Percentiles rank a stretch among this genome's conserved stretches.
Evolutionary conservation across 805 yeast genomes (phyloP).

Genomic region (Yamadazyma nakazawae): DNA sequence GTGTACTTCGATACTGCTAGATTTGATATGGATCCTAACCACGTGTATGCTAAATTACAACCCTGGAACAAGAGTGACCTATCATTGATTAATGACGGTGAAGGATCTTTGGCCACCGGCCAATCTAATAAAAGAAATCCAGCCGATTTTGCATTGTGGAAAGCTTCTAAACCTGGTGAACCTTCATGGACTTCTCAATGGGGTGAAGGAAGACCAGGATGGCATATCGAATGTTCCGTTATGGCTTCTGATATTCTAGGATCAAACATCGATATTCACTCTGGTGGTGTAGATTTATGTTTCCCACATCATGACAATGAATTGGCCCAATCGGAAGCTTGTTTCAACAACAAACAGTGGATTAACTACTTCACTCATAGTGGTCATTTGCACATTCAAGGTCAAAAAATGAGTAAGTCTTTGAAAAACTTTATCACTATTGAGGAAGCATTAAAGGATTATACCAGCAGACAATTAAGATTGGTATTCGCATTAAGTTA

Average conservation of each 20-base stretch:
- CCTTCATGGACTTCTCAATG: constrained; percentile 95
- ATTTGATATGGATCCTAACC: constrained; percentile 69
- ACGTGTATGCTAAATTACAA: constrained; percentile 91
- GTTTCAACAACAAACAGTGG: constrained; percentile 89
- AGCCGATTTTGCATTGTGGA: constrained; percentile 96
- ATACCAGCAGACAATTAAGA: constrained; percentile 78
- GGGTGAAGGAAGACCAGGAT: constrained; percentile 98
- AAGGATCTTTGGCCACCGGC: constrained; percentile 69
- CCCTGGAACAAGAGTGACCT: constrained; percentile 96
- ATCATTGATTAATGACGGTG: constrained; percentile 88
- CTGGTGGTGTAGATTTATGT: constrained; percentile 96
- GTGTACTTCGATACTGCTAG: constrained; percentile 91
- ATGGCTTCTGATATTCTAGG: constrained; percentile 95
- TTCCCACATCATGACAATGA: constrained; percentile 99
- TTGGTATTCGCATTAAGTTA: constrained; percentile 85
- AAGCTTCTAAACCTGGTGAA: constrained; percentile 94
- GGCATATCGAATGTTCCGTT: constrained; percentile 99
- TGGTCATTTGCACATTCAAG: constrained; percentile 97
- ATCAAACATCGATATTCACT: constrained; percentile 82
- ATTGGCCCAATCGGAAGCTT: constrained; percentile 95
- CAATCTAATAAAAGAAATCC: constrained; percentile 63
- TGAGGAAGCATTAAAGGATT: constrained; percentile 75
- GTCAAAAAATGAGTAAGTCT: constrained; percentile 96
- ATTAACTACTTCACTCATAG: constrained; percentile 94
- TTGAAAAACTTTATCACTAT: constrained; percentile 94